Conservation (phyloP, 306 rosid genomes). For the Nissolia schottii region DNA sequence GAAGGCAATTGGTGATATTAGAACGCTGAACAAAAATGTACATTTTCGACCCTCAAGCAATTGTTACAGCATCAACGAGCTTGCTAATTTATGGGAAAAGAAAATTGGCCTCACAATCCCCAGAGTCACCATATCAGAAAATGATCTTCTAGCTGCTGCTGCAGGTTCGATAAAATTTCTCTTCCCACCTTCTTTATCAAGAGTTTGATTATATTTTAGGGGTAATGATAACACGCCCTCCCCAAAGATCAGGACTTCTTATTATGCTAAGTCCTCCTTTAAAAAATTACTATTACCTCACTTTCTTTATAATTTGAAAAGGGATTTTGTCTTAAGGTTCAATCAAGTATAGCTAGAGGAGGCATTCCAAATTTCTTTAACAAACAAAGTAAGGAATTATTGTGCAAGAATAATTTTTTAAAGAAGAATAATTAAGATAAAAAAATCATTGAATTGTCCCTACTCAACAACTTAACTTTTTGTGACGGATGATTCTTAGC, state of each 20-base stretch:
- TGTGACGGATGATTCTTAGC: too few relatives aligned
- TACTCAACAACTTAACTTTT: too few relatives aligned
- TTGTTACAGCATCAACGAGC: constrained; percentile 45
- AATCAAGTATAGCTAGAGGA: too few relatives aligned
- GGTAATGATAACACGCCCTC: too few relatives aligned
- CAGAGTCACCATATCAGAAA: constrained; percentile 45
- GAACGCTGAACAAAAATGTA: constrained; percentile 46
- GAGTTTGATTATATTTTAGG: background rate
- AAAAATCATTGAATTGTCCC: too few relatives aligned
- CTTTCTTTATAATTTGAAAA: too few relatives aligned
- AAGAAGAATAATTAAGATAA: too few relatives aligned
- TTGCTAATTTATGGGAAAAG: constrained; percentile 63
- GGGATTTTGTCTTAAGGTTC: too few relatives aligned
- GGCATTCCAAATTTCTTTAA: too few relatives aligned
- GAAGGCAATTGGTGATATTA: constrained; percentile 38
- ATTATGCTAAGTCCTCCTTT: background rate
- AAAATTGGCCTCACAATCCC: constrained; percentile 57
- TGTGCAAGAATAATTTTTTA: too few relatives aligned
- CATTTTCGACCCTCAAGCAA: constrained; percentile 63
- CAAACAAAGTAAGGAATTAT: too few relatives aligned
- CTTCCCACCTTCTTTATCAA: background rate
- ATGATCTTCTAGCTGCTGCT: constrained; percentile 49
- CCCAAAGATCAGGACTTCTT: background rate
- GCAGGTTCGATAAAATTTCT: constrained; percentile 35
- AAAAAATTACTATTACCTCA: too few relatives aligned